Evolutionary conservation across 345 rosid species (phyloP).

Genomic region (thale cress (Arabidopsis thaliana)): DNA sequence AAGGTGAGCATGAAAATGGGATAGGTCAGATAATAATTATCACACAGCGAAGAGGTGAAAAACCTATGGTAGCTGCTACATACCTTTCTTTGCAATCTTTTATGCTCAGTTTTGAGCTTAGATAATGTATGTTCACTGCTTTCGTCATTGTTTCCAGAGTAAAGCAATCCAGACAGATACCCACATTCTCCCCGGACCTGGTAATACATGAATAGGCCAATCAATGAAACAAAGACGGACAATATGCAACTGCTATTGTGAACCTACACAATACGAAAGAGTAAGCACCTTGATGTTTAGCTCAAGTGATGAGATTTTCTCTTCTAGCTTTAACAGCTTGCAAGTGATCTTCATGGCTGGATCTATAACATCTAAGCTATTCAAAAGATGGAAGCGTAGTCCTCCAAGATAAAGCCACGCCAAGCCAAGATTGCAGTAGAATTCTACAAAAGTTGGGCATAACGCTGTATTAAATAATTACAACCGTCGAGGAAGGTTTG

Average conservation of each 20-base stretch:
- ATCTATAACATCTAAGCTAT: slow-evolving; percentile 68
- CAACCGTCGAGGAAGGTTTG: slow-evolving; percentile 5
- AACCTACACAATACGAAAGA: slow-evolving; percentile 34
- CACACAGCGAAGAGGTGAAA: not conserved
- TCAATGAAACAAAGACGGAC: slow-evolving; percentile 10
- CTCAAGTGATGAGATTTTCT: slow-evolving; percentile 61
- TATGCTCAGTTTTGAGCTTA: slow-evolving; percentile 60
- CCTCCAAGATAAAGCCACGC: slow-evolving; percentile 82
- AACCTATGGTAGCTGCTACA: slow-evolving; percentile 19
- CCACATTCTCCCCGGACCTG: slow-evolving; percentile 86
- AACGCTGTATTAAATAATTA: slow-evolving; percentile 24
- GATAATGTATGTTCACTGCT: slow-evolving; percentile 50
- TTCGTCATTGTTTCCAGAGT: slow-evolving; percentile 53
- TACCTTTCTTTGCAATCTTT: slow-evolving; percentile 72
- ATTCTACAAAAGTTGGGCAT: slow-evolving; percentile 46
- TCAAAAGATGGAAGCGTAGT: slow-evolving; percentile 76
- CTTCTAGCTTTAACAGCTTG: slow-evolving; percentile 61
- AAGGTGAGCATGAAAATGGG: slow-evolving; percentile 24
- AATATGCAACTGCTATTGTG: slow-evolving; percentile 8
- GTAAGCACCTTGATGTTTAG: slow-evolving; percentile 74
- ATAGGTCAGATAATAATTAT: slow-evolving; percentile 1
- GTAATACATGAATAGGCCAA: slow-evolving; percentile 23
- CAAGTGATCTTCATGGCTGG: slow-evolving; percentile 75
- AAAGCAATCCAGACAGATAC: slow-evolving; percentile 67
- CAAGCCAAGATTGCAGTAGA: slow-evolving; percentile 58